A percentile compares a stretch with the other conserved stretches of the same genome.
Evolutionary conservation across 2,329 filamentous ascomycete genomes (phyloP).

Genomic region (Trichoderma oligosporum): DNA sequence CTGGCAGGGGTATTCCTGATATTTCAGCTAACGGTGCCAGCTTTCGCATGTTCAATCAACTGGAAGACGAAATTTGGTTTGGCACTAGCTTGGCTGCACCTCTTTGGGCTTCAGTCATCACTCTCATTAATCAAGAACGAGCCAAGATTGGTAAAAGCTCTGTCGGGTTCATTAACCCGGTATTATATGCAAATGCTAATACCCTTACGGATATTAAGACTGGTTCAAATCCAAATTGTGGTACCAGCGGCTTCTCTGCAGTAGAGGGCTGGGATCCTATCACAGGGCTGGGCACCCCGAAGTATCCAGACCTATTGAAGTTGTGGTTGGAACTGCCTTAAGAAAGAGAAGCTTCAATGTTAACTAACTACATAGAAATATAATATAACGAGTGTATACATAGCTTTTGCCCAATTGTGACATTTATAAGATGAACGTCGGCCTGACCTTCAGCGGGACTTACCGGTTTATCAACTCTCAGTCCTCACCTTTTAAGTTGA

Average conservation of each 20-base stretch:
- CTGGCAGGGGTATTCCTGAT: conserved; percentile 38
- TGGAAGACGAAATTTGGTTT: conserved; percentile 3
- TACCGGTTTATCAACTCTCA: no score
- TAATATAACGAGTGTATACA: no score
- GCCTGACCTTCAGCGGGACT: no score
- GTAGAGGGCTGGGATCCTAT: conserved; percentile 21
- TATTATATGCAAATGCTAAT: conserved; percentile 35
- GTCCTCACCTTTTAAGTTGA: no score
- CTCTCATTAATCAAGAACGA: conserved; percentile 24
- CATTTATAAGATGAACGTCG: no score
- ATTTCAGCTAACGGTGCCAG: conserved; percentile 47
- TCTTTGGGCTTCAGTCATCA: conserved; percentile 24
- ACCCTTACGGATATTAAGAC: conserved; percentile 38
- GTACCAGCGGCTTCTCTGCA: conserved; percentile 21
- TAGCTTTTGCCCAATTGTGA: no score
- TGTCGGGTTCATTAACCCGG: conserved; percentile 41
- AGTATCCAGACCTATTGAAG: conserved; percentile 18
- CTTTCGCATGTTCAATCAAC: conserved; percentile 31
- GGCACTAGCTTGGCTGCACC: conserved; percentile 25
- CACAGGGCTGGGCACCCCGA: conserved; percentile 20
- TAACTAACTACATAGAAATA: no score
- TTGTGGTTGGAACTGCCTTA: conserved; percentile 16
- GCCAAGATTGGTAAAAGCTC: conserved; percentile 32
- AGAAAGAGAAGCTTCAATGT: no score
- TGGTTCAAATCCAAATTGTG: conserved; percentile 39